Conservation (phyloP, 805 yeast species). For the Candida sithepensis region DNA sequence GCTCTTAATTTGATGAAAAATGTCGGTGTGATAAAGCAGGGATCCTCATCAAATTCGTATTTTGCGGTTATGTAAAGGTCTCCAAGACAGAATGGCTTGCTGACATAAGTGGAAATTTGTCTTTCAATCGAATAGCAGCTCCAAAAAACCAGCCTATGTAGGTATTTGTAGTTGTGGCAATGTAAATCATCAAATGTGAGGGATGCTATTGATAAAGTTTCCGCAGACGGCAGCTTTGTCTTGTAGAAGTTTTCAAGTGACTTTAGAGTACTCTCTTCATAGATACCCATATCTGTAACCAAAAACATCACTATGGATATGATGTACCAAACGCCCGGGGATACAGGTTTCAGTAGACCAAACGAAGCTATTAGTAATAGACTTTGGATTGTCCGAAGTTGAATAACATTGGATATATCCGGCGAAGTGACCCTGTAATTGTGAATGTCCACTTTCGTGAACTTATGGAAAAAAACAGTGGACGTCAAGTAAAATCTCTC, state of each 20-base stretch:
- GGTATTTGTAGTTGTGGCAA: not conserved
- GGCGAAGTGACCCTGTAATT: not conserved
- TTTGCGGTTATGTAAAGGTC: constrained; percentile 26
- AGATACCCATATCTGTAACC: constrained; percentile 44
- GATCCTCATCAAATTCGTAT: constrained; percentile 1
- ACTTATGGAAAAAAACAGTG: constrained; percentile 13
- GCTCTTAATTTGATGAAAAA: constrained; percentile 14
- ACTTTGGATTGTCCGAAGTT: constrained; percentile 38
- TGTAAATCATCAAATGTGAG: constrained; percentile 2
- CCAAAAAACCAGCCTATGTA: constrained; percentile 38
- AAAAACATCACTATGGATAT: constrained; percentile 41
- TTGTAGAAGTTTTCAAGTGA: constrained; percentile 1
- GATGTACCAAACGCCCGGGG: constrained; percentile 47
- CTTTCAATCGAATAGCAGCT: constrained; percentile 44
- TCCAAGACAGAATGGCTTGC: constrained; percentile 44
- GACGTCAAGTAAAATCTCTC: constrained; percentile 8
- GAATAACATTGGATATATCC: constrained; percentile 3
- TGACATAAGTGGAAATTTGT: constrained; percentile 44
- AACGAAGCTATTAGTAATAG: constrained; percentile 37
- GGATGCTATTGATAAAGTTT: not conserved
- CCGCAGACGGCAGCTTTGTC: not conserved
- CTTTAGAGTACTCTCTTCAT: constrained; percentile 30
- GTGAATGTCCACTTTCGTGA: constrained; percentile 3
- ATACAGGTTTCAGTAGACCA: constrained; percentile 43
- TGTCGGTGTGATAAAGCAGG: constrained; percentile 8